Evolutionary conservation across 192 early-diverging fungal species (phyloP), one percentile per base, ranked within the genome.

Genomic region (Backusella mclennaniae): DNA sequence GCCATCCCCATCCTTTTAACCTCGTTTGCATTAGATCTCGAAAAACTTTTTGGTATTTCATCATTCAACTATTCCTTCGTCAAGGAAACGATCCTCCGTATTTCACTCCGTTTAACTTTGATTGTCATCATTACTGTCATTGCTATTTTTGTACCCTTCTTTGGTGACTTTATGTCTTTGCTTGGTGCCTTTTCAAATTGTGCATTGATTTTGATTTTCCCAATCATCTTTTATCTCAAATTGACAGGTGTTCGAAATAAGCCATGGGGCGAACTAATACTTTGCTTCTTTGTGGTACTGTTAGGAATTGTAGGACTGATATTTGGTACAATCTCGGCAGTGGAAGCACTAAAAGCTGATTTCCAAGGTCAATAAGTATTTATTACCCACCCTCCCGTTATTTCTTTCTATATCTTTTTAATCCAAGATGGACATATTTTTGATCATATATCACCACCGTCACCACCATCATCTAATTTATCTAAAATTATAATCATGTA

Each of bases 1-100:
- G 94, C 94, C 0, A 87, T 87, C 35, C 94, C 94, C 0, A 89
- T 95, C 38, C 79, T 94, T 42, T 69, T 95, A 15, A 89, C 91
- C 6, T 90, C 90, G 9, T 88, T 93, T 36, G 85, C 91, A 56
- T 77, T 92, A 23, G 90, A 92, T 71, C 68, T 91, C 36, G 92
- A 93, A 79, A 77, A 86, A 17, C 81, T 82, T 74, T 81, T 90
- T 75, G 72, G 87, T 9, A 84, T 91, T 49, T 71, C 68, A 7
- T 83, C 83, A 0, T 80, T 79, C 36, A 66, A 74, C 2, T 46
- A 68, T 6, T 83, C 87, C 33, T 81, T 78, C 63, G 49, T 73
- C 35, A 68, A 77, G 36, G 89, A 93, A 72, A 90, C 88, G 44
- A 67, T 80, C 1, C 80, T 88, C 42, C 90, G 88, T 3, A 67